phyloP scores from a whole-genome alignment of 441 rosid species.

The Iberis amara region DNA sequence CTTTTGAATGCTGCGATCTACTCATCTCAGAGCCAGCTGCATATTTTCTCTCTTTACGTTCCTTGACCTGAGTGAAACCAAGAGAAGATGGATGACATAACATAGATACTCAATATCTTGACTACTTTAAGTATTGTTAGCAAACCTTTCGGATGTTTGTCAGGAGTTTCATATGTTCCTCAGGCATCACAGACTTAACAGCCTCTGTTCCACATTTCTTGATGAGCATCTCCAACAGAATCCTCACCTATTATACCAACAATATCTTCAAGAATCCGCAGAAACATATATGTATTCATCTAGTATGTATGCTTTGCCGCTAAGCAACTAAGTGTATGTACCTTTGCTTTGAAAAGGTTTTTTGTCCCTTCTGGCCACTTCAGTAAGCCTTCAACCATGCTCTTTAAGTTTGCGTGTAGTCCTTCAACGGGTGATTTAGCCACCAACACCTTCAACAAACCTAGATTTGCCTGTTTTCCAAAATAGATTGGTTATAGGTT shows the following conservation, averaged over 20 bases:
- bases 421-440: conserved; percentile 84
- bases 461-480: conserved; percentile 73
- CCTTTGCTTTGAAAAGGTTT: conserved; percentile 91
- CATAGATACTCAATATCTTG: conserved; percentile 11
- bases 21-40: conserved; percentile 54
- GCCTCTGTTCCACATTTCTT: conserved; percentile 89
- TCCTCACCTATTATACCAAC: conserved; percentile 57
- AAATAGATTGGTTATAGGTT: neutral
- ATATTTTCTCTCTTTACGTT: conserved; percentile 65
- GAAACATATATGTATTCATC: too few relatives aligned
- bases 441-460: conserved; percentile 81
- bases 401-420: conserved; percentile 61
- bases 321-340: too few relatives aligned
- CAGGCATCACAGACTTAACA: conserved; percentile 94
- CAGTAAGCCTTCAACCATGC: conserved; percentile 79
- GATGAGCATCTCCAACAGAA: conserved; percentile 89
- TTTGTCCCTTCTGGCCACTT: conserved; percentile 80
- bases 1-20: conserved; percentile 63
- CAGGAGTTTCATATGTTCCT: conserved; percentile 90
- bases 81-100: conserved; percentile 20
- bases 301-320: too few relatives aligned
- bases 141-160: conserved; percentile 85
- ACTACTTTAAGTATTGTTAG: conserved; percentile 2
- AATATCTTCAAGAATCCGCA: conserved; percentile 6
- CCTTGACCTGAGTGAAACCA: conserved; percentile 54